These are phyloP conservation scores for Phytopythium aichiense DNA, from an alignment of 352 stramenopile genomes.

Conservation along the genomic window DNA sequence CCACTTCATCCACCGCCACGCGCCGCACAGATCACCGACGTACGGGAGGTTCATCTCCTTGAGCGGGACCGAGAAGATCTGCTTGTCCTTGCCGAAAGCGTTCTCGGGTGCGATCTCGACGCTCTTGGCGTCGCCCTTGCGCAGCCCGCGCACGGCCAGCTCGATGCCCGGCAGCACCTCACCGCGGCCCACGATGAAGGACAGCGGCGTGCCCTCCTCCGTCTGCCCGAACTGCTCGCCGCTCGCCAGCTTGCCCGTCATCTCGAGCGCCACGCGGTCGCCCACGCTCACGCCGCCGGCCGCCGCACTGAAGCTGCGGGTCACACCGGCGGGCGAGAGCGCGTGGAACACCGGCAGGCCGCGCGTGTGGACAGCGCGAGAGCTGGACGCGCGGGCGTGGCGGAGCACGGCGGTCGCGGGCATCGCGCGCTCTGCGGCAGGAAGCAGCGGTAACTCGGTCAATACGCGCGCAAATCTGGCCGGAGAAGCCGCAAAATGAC, in stretches of 20 bases:
- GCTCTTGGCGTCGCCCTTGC: constrained; percentile 58
- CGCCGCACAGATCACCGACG: neutral
- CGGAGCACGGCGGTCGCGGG: constrained; percentile 6
- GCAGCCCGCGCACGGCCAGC: constrained; percentile 59
- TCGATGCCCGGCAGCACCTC: constrained; percentile 74
- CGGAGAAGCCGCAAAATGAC: neutral
- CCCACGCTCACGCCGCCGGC: constrained; percentile 33
- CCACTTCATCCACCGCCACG: neutral
- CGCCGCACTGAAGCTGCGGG: constrained; percentile 16
- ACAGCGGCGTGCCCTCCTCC: constrained; percentile 39
- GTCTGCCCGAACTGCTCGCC: constrained; percentile 58
- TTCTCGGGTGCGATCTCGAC: constrained; percentile 56
- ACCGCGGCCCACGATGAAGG: constrained; percentile 68
- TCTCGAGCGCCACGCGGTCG: constrained; percentile 68
- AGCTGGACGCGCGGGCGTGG: constrained; percentile 3
- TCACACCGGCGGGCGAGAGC: neutral
- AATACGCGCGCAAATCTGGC: neutral
- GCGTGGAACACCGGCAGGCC: constrained; percentile 10
- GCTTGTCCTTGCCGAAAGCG: constrained; percentile 62
- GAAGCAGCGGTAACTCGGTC: neutral
- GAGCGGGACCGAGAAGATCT: constrained; percentile 60
- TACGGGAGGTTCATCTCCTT: constrained; percentile 69
- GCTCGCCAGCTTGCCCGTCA: constrained; percentile 56
- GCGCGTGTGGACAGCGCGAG: constrained; percentile 8
- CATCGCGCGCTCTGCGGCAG: constrained; percentile 11